Evolutionary conservation across 1,284 basidiomycete species (phyloP), one percentile per base, ranked within the genome.

Genomic region (Apiotrichum laibachii): DNA sequence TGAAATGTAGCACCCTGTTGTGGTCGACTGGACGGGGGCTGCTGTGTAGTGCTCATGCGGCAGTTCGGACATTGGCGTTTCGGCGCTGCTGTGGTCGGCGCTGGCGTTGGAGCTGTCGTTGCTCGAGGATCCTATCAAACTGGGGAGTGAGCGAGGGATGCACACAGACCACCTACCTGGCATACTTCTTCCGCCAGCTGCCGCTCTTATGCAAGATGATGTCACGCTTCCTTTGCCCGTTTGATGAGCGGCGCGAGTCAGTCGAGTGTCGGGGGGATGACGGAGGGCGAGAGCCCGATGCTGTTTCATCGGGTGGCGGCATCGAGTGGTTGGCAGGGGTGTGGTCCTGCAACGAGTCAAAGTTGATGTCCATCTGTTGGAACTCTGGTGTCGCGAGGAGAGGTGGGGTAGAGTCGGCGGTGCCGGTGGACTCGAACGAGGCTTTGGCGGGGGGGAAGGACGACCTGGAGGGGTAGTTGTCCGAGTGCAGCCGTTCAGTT

Each of bases 1-100:
- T 12, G 73, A 74, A 15, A 76, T 76, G 46, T 61, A 60, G 53
- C 72, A 74, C 16, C 69, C 72, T 4, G 72, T 71, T 0, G 63
- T 58, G 19, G 56, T 62, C 9, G 69, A 70, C 40, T 65, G 42
- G 16, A 48, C 45, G n/a, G 51, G 48, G 9, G 44, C 26, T 13
- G 11, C 15, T 50, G 31, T 16, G 5, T 19, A 18, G 21, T 37
- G 48, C 5, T 50, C 48, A 15, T 50, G 48, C 19, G 40, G 34
- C 13, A n/a, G 5, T 12, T 51, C 50, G 15, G 50, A 33, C 34
- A 35, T 35, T 2, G 37, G 16, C 34, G 48, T 21, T 22, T 37
- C 46, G 10, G 52, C 22, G 48, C 57, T 56, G 35, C 50, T 50
- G 31, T 60, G 55, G 47, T 54, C 55, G 26, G 49, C 22, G 37